Conservation (phyloP, 148 eudicot genomes). For the Vaccinium macrocarpon region DNA sequence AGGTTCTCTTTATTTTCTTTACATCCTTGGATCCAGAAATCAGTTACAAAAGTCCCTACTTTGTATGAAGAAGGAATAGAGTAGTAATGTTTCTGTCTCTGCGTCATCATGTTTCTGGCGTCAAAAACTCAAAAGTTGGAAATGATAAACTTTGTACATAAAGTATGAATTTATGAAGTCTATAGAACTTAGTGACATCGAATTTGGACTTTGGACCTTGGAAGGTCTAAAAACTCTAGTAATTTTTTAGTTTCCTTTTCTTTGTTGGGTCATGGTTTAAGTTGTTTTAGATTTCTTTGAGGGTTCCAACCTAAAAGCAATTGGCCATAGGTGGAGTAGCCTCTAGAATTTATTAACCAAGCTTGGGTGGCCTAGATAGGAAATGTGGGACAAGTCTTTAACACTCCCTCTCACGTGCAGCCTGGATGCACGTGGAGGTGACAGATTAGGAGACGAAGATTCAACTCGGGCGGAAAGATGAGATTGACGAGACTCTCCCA, state of each 20-base stretch:
- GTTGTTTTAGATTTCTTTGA: too few species aligned
- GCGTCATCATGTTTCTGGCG: neutral
- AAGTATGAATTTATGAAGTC: neutral
- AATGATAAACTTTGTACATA: neutral
- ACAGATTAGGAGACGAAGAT: too few species aligned
- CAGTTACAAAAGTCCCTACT: neutral
- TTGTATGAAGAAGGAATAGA: neutral
- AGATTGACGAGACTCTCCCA: too few species aligned
- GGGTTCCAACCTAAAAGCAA: too few species aligned
- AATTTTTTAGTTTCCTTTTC: neutral
- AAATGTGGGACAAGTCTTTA: too few species aligned
- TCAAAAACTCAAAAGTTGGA: constrained; percentile 1
- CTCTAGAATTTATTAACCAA: too few species aligned
- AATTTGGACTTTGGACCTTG: neutral
- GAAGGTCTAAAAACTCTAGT: too few species aligned
- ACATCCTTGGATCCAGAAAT: neutral
- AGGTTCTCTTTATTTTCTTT: constrained; percentile 41
- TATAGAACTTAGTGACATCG: neutral
- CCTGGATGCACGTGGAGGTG: too few species aligned
- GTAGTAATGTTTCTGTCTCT: neutral
- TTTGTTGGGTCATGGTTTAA: neutral
- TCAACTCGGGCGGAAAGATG: too few species aligned
- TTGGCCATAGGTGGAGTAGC: too few species aligned
- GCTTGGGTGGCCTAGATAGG: too few species aligned
- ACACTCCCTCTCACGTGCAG: too few species aligned